phyloP scores from a whole-genome alignment of 768 basidiomycete genomes.

The Roridomyces roridus region DNA sequence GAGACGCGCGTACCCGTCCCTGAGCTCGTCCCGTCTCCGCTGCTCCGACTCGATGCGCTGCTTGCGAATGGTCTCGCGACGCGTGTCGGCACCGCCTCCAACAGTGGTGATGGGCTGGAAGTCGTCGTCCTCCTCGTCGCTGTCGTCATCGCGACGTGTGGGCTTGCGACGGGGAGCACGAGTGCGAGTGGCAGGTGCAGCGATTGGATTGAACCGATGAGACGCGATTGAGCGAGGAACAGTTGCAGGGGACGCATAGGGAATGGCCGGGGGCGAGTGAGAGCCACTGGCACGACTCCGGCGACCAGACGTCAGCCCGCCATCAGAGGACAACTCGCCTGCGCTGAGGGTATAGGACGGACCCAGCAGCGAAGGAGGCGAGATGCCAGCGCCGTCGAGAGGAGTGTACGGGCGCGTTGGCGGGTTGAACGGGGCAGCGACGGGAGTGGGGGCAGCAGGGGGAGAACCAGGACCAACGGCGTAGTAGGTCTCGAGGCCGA shows the following conservation, averaged over 20 bases:
- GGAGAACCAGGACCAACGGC: slow-evolving; percentile 49
- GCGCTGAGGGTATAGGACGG: slow-evolving; percentile 64
- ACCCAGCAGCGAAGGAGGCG: slow-evolving; percentile 66
- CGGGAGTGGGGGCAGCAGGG: slow-evolving; percentile 57
- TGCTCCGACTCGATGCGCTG: slow-evolving; percentile 96
- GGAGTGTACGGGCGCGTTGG: slow-evolving; percentile 72
- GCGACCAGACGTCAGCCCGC: slow-evolving; percentile 59
- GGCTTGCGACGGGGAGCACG: slow-evolving; percentile 47
- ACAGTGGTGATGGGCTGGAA: slow-evolving; percentile 60
- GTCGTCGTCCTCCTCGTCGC: slow-evolving; percentile 78
- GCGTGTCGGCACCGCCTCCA: slow-evolving; percentile 64
- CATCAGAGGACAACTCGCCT: slow-evolving; percentile 79
- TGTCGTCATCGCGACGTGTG: slow-evolving; percentile 57
- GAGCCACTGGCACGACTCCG: slow-evolving; percentile 77
- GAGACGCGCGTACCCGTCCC: slow-evolving; percentile 89
- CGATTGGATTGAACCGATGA: slow-evolving; percentile 81
- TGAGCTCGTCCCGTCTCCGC: slow-evolving; percentile 88
- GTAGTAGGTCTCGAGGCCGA: slow-evolving; percentile 70
- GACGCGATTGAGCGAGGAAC: slow-evolving; percentile 63
- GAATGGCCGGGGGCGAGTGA: slow-evolving; percentile 46
- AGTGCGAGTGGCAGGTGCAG: slow-evolving; percentile 60
- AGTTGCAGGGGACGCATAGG: slow-evolving; percentile 43
- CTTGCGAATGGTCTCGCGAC: slow-evolving; percentile 89
- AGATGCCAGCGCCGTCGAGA: slow-evolving; percentile 64
- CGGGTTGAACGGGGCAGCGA: slow-evolving; percentile 35